phyloP scores from a whole-genome alignment of 2,329 filamentous ascomycete species.

The Capronia epimyces region DNA sequence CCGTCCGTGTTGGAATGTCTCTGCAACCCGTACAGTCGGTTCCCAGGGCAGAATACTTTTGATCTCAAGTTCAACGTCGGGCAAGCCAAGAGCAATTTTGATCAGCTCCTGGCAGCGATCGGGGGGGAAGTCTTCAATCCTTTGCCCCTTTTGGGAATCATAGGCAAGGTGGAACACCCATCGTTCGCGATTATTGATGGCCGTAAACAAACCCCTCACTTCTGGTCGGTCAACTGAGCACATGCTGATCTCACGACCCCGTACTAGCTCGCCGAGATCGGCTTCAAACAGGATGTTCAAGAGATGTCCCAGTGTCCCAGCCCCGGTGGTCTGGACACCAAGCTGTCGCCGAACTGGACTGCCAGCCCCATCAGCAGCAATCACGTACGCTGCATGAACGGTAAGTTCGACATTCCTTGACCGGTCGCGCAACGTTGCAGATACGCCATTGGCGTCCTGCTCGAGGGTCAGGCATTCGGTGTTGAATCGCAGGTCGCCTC shows the following conservation, averaged over 20 bases:
- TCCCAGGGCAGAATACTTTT: slow-evolving; percentile 36
- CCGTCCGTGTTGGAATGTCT: slow-evolving; percentile 28
- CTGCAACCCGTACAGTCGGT: slow-evolving; percentile 30
- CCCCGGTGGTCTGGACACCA: slow-evolving; percentile 25
- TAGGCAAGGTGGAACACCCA: slow-evolving; percentile 32
- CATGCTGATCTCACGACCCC: slow-evolving; percentile 33
- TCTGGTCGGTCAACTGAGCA: slow-evolving; percentile 32
- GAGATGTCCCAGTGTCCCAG: slow-evolving; percentile 31
- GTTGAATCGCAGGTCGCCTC: slow-evolving; percentile 36
- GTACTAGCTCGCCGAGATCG: slow-evolving; percentile 21
- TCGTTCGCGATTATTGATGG: slow-evolving; percentile 30
- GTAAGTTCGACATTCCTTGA: neutral
- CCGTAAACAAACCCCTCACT: slow-evolving; percentile 28
- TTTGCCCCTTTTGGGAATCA: slow-evolving; percentile 20
- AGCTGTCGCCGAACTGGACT: neutral
- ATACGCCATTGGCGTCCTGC: slow-evolving; percentile 31
- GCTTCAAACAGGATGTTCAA: slow-evolving; percentile 1
- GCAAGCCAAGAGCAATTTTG: slow-evolving; percentile 25
- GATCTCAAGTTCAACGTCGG: slow-evolving; percentile 32
- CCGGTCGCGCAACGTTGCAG: slow-evolving; percentile 27
- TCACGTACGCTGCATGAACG: slow-evolving; percentile 31
- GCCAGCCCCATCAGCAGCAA: slow-evolving; percentile 37
- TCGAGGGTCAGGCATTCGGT: slow-evolving; percentile 30
- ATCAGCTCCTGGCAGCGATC: slow-evolving; percentile 29
- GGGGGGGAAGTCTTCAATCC: slow-evolving; percentile 22